Evolutionary conservation across 2,329 filamentous ascomycete species (phyloP).

Genomic region (Tolypocladium album): DNA sequence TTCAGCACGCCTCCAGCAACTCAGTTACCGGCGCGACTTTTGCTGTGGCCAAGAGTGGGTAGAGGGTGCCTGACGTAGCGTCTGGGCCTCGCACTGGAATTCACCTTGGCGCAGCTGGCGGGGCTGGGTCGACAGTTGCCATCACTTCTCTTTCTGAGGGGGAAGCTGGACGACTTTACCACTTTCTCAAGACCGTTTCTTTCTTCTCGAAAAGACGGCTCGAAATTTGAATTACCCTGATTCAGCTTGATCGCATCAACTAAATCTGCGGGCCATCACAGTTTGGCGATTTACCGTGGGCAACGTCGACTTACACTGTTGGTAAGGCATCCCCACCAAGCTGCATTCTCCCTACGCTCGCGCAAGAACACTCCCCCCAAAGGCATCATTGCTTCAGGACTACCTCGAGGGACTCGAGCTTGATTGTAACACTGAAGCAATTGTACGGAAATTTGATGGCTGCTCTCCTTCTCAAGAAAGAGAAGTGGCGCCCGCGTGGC

Average conservation of each 20-base stretch:
- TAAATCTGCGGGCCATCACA: neutral
- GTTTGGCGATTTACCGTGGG: neutral
- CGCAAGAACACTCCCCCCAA: neutral
- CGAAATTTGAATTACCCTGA: neutral
- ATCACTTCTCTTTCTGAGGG: neutral
- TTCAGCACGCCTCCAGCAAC: neutral
- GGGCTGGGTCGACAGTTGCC: constrained; percentile 5
- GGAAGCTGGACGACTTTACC: neutral
- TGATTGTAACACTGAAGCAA: neutral
- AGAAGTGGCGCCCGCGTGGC: neutral
- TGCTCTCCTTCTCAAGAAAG: neutral
- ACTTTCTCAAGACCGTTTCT: neutral
- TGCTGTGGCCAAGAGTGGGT: neutral
- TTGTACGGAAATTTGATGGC: neutral
- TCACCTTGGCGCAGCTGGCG: constrained; percentile 8
- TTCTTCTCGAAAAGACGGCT: neutral
- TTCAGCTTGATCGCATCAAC: neutral
- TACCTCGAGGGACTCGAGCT: neutral
- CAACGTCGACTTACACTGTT: neutral
- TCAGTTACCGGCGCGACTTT: neutral
- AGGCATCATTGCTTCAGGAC: neutral
- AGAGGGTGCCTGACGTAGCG: constrained; percentile 2
- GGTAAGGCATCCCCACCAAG: neutral
- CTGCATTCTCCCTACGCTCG: neutral
- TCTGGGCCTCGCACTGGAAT: constrained; percentile 12